Conservation (phyloP, 2,329 filamentous ascomycete species). For the Phaeosphaeriaceae sp. region DNA sequence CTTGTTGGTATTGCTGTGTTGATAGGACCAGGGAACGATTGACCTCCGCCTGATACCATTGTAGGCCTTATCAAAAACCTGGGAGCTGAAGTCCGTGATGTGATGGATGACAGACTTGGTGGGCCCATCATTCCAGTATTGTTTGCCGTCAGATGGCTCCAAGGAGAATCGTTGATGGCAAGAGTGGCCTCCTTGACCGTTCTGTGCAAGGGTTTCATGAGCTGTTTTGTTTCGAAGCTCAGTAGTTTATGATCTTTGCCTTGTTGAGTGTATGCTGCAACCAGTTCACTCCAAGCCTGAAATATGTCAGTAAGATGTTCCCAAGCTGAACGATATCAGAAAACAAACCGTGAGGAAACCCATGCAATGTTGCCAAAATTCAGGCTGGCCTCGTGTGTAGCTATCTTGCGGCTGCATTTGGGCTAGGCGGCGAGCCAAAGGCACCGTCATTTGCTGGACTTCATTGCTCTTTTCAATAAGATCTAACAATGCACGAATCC, state of each 20-base stretch:
- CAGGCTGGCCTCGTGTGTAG: constrained; percentile 68
- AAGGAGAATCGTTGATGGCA: constrained; percentile 71
- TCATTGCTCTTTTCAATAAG: constrained; percentile 74
- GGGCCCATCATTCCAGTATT: constrained; percentile 35
- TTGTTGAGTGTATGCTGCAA: constrained; percentile 47
- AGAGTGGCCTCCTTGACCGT: constrained; percentile 80
- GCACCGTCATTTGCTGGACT: constrained; percentile 75
- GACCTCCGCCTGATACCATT: constrained; percentile 30
- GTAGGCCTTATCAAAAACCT: constrained; percentile 35
- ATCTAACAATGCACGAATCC: constrained; percentile 53
- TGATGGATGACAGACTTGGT: constrained; percentile 43
- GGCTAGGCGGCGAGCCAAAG: constrained; percentile 74
- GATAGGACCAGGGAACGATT: constrained; percentile 44
- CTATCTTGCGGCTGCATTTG: constrained; percentile 86
- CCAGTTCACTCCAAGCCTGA: constrained; percentile 71
- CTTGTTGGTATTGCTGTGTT: constrained; percentile 44
- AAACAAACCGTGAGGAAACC: constrained; percentile 65
- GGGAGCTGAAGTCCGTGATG: constrained; percentile 43
- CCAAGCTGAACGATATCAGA: constrained; percentile 15
- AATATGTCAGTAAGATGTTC: constrained; percentile 41
- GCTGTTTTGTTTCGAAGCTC: constrained; percentile 70
- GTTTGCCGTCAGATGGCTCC: constrained; percentile 61
- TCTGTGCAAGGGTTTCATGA: constrained; percentile 81
- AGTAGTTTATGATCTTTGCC: constrained; percentile 55
- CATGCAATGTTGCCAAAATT: constrained; percentile 75